These are phyloP conservation scores for Fusarium nodosum DNA, from an alignment of 2,329 filamentous ascomycete genomes.

Conservation along the genomic window DNA sequence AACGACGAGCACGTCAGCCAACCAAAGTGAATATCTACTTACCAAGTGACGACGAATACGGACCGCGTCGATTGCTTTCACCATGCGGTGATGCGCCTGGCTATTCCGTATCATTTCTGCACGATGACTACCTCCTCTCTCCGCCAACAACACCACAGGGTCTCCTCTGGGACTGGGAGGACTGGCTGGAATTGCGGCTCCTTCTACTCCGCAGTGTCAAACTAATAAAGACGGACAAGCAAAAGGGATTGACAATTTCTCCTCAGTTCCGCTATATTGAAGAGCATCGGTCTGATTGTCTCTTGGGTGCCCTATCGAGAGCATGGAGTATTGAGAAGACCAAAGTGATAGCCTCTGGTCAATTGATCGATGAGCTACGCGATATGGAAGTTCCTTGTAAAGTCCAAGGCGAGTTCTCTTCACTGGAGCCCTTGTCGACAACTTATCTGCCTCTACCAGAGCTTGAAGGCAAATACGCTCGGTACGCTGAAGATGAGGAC, in stretches of 20 bases:
- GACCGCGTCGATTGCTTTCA: constrained; percentile 22
- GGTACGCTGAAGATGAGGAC: constrained; percentile 32
- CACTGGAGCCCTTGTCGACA: background rate
- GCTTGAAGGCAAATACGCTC: constrained; percentile 32
- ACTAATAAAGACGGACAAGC: background rate
- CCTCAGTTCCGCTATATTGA: constrained; percentile 27
- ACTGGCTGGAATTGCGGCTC: constrained; percentile 33
- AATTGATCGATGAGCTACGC: constrained; percentile 20
- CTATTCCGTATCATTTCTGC: constrained; percentile 11
- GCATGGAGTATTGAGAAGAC: constrained; percentile 21
- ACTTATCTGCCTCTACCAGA: constrained; percentile 41
- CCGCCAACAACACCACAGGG: constrained; percentile 20
- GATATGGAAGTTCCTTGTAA: constrained; percentile 31
- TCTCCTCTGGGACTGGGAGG: constrained; percentile 14
- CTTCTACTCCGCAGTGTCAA: constrained; percentile 17
- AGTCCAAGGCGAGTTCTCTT: background rate
- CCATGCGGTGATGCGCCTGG: background rate
- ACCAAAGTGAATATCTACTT: constrained; percentile 28
- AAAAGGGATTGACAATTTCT: constrained; percentile 4
- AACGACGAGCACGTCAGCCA: background rate
- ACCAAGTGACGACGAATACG: constrained; percentile 23
- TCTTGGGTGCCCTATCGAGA: constrained; percentile 24
- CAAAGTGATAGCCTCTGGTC: background rate
- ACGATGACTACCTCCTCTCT: constrained; percentile 21
- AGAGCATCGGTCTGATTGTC: constrained; percentile 1